Percentiles rank a stretch among this genome's conserved stretches.
Evolutionary conservation across 257 asterid genomes (phyloP).

Genomic region (Cynanchum wilfordii): DNA sequence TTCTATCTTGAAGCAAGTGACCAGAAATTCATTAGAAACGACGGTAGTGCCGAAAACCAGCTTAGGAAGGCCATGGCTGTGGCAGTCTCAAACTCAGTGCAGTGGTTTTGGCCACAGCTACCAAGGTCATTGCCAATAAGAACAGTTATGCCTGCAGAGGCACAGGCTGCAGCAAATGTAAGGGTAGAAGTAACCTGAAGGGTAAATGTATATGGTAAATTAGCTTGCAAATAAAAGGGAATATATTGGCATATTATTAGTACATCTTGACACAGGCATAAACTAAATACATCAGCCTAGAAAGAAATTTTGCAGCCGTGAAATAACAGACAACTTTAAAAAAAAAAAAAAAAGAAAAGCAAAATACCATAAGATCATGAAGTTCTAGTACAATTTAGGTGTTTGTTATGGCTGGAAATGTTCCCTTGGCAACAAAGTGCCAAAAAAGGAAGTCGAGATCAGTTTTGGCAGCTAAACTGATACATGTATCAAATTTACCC

Average conservation of each 20-base stretch:
- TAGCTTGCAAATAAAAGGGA: background rate
- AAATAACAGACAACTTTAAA: background rate
- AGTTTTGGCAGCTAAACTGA: background rate
- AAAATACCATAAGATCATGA: background rate
- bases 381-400: background rate
- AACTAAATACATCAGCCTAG: background rate
- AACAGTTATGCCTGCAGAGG: slow-evolving; percentile 96
- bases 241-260: background rate
- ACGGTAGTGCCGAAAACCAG: slow-evolving; percentile 87
- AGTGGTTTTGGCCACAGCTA: slow-evolving; percentile 66
- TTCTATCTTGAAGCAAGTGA: slow-evolving; percentile 76
- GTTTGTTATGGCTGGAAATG: background rate
- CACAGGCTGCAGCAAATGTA: slow-evolving; percentile 94
- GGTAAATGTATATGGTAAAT: slow-evolving; percentile 14
- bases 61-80: slow-evolving; percentile 96
- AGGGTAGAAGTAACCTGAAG: slow-evolving; percentile 84
- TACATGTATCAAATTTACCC: background rate
- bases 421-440: background rate
- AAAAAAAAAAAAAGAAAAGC: too few relatives aligned
- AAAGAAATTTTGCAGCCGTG: background rate
- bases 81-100: slow-evolving; percentile 83
- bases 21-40: slow-evolving; percentile 81
- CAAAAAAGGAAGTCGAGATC: background rate
- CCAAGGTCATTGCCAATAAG: slow-evolving; percentile 81
- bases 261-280: background rate